phyloP scores from a whole-genome alignment of 1,284 basidiomycete genomes.

The Trichosporon ovoides region DNA sequence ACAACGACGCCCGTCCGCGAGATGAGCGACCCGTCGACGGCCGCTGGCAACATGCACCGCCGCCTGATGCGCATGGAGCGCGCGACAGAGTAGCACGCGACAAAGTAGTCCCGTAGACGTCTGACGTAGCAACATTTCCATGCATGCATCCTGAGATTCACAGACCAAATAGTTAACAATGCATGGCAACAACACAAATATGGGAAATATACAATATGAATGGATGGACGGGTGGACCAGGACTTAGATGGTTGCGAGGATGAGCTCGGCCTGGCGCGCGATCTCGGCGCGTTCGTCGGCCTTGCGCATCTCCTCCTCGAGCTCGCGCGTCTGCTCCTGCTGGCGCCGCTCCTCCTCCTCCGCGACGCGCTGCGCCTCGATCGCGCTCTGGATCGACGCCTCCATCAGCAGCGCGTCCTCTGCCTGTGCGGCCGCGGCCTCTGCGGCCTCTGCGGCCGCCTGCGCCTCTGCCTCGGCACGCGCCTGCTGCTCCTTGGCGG shows the following conservation, averaged over 20 bases:
- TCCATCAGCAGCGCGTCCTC: conserved; percentile 44
- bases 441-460: conserved; percentile 27
- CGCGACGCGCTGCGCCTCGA: conserved; percentile 35
- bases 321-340: conserved; percentile 31
- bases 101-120: too few species aligned
- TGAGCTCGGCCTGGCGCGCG: conserved; percentile 40
- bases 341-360: conserved; percentile 38
- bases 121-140: too few species aligned
- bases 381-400: conserved; percentile 37
- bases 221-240: neutral
- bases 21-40: neutral
- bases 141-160: too few species aligned
- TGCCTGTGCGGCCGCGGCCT: conserved; percentile 30
- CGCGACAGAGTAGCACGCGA: neutral
- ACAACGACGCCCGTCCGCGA: neutral
- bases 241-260: conserved; percentile 33
- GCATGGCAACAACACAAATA: too few species aligned
- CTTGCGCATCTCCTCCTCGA: conserved; percentile 37
- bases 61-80: neutral
- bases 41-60: neutral
- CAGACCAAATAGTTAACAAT: too few species aligned
- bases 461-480: conserved; percentile 38
- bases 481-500: conserved; percentile 38
- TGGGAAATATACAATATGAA: too few species aligned
- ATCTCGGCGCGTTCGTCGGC: conserved; percentile 39